A percentile compares a stretch with the other conserved stretches of the same genome.
Conservation (phyloP, 2,329 filamentous ascomycete species). For the Lasiodiplodia citricola region DNA sequence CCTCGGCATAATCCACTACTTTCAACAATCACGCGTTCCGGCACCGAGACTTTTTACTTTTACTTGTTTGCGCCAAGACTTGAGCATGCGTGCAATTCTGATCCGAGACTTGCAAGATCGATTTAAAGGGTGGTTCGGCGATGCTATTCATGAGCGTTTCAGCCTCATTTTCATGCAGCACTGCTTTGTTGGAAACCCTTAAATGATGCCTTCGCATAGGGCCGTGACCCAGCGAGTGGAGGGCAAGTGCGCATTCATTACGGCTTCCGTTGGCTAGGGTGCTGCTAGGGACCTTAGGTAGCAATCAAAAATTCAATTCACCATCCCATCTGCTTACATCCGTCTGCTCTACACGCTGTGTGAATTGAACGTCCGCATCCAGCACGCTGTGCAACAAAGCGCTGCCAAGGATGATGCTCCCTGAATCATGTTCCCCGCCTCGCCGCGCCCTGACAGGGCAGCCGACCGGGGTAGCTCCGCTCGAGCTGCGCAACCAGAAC, state of each 20-base stretch:
- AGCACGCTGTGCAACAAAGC: neutral
- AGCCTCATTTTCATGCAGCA: neutral
- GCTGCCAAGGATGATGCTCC: neutral
- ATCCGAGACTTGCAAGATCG: neutral
- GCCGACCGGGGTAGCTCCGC: conserved; percentile 8
- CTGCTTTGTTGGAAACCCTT: neutral
- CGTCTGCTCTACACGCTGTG: neutral
- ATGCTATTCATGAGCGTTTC: neutral
- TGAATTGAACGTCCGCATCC: neutral
- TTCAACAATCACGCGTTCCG: neutral
- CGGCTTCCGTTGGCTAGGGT: neutral
- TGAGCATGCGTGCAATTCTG: neutral
- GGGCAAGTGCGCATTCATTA: too few relatives aligned
- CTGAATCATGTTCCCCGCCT: conserved; percentile 26
- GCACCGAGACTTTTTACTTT: neutral
- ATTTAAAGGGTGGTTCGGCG: neutral
- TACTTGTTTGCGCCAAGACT: neutral
- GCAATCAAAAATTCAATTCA: neutral
- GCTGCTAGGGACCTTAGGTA: neutral
- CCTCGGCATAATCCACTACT: neutral
- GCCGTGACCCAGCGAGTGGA: neutral
- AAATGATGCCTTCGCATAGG: neutral
- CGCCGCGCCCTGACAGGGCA: neutral
- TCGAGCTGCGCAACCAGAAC: neutral
- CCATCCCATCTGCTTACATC: neutral